Base-by-base conservation (phyloP, 2,329 filamentous ascomycete genomes). In the Aspergillus neotritici region DNA sequence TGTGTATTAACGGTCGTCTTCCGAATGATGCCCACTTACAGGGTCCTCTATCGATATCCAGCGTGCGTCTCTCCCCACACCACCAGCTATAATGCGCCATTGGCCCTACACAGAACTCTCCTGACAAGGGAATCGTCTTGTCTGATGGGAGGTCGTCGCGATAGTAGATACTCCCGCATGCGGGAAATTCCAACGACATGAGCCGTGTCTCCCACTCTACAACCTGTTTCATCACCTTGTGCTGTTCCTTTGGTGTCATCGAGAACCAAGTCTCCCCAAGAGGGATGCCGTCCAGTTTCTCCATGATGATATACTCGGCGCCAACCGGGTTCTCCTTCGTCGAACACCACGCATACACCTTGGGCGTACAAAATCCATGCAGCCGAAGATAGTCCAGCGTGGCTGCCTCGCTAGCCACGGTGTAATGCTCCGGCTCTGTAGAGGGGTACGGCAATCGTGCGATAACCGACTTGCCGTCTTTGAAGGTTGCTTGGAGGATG, bases 401-500 rank as follows among this genome's bases (percentile, higher is more conserved):
- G 11, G 44, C 47, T 10, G 33, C 44, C 10, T 49, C 39, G 33
- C 44, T 49, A 4, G 41, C 34, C n/a, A 47, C 31, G 3, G 44
- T 30, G 25, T 44, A 38, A 31, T 34, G 37, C 12, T 44, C 34
- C 10, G 45, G 45, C 14, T n/a, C 37, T n/a, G 39, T 46, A 5
- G 47, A 52, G 3, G 59, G 59, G 43, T 67, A 66, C 2, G 64
- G 65, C 3, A 67, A 37, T 32, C 62, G 54, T 5, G 57, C 61
- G 34, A 68, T 35, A 25, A 66, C 41, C 25, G 46, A 50, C 3
- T 41, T 44, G 2, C 56, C 58, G 49, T 65, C 53, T 13, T 46
- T 47, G 49, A 66, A 58, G 2, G 40, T 48, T 6, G 58, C 48
- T 17, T 61, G 49, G 34, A 68, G 64, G 0, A 63, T 39, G 2